These are phyloP conservation scores for Verticillium nonalfalfae DNA, from an alignment of 2,329 filamentous ascomycete genomes.

Conservation along the genomic window DNA sequence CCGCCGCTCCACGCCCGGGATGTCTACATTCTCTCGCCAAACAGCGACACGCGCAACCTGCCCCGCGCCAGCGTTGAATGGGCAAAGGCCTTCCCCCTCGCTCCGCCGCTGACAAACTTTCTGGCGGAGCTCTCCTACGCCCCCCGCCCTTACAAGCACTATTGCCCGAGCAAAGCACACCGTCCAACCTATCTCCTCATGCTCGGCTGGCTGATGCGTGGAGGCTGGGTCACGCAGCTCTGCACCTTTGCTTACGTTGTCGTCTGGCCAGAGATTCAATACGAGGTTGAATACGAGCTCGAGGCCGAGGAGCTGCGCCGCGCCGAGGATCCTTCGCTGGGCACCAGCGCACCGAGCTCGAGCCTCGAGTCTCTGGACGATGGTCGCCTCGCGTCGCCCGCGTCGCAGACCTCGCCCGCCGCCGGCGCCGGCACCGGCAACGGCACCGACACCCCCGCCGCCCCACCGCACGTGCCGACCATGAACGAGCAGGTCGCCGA, in stretches of 20 bases:
- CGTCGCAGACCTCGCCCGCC: slow-evolving; percentile 6
- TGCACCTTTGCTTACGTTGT: slow-evolving; percentile 88
- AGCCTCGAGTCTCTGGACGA: slow-evolving; percentile 17
- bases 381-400: slow-evolving; percentile 13
- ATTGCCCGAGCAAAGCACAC: slow-evolving; percentile 83
- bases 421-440: not conserved
- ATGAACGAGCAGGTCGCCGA: slow-evolving; percentile 52
- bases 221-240: slow-evolving; percentile 90
- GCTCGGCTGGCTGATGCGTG: slow-evolving; percentile 85
- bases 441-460: slow-evolving; percentile 3
- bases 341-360: slow-evolving; percentile 5
- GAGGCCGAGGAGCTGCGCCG: slow-evolving; percentile 55
- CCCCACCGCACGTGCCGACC: slow-evolving; percentile 22
- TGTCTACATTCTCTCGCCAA: slow-evolving; percentile 86
- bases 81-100: slow-evolving; percentile 71
- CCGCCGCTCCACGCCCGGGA: slow-evolving; percentile 85
- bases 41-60: slow-evolving; percentile 71
- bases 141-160: slow-evolving; percentile 74
- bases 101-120: slow-evolving; percentile 79
- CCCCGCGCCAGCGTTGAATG: slow-evolving; percentile 65
- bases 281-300: slow-evolving; percentile 68
- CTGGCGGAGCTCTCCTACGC: slow-evolving; percentile 75
- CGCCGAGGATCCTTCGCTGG: slow-evolving; percentile 13
- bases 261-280: slow-evolving; percentile 75
- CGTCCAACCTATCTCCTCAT: slow-evolving; percentile 84